A percentile compares a stretch with the other conserved stretches of the same genome.
Evolutionary conservation across 106 monocot genomes (phyloP).

Genomic region (Alisma plantagoaquatica): DNA sequence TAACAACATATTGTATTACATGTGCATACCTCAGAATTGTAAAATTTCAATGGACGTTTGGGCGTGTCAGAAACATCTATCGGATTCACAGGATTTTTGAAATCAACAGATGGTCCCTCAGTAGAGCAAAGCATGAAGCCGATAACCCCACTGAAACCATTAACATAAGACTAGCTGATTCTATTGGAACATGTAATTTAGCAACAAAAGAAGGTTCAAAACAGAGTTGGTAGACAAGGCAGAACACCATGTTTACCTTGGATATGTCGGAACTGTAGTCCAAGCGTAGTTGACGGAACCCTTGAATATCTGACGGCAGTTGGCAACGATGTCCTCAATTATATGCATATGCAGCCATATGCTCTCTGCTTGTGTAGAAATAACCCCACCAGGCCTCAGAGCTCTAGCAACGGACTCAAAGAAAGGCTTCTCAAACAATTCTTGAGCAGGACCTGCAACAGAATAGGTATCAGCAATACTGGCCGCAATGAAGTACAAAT

Average conservation of each 20-base stretch:
- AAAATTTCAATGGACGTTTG: constrained; percentile 71
- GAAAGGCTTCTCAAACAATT: constrained; percentile 93
- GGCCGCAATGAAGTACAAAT: too few relatives aligned
- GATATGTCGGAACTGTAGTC: constrained; percentile 95
- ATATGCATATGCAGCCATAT: constrained; percentile 98
- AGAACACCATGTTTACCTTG: too few relatives aligned
- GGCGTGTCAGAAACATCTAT: constrained; percentile 47
- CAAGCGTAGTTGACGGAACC: constrained; percentile 96
- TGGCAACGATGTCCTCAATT: constrained; percentile 65
- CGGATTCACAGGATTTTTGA: constrained; percentile 47
- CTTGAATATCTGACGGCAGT: constrained; percentile 79
- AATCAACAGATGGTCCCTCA: constrained; percentile 69
- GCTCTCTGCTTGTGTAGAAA: constrained; percentile 96
- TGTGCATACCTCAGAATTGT: constrained; percentile 83
- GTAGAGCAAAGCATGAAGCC: constrained; percentile 99
- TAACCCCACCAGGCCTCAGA: constrained; percentile 80
- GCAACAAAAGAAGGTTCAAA: too few relatives aligned
- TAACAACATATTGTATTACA: background rate
- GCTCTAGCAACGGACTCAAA: constrained; percentile 74
- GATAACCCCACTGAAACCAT: constrained; percentile 85
- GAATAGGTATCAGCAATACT: too few relatives aligned
- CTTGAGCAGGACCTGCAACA: constrained; percentile 94
- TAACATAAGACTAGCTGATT: too few relatives aligned
- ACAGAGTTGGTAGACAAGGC: too few relatives aligned
- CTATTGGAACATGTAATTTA: too few relatives aligned